Evolutionary conservation across 768 basidiomycete species (phyloP), one percentile per base, ranked within the genome.

Genomic region (Boletus subcaerulescens): DNA sequence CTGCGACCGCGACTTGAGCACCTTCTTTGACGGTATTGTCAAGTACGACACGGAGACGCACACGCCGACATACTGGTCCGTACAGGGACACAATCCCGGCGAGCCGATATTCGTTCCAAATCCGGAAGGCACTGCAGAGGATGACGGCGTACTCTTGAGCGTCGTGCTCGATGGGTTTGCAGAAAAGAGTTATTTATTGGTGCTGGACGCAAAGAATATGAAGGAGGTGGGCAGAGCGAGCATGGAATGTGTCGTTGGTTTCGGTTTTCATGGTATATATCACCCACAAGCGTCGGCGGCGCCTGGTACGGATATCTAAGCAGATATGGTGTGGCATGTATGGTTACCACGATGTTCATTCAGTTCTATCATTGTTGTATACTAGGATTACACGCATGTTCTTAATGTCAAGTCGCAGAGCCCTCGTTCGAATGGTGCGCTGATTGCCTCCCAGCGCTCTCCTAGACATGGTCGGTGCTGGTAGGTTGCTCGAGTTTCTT

Each of bases 261-360:
- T 76, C 54, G 73, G 73, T 20, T 76, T 76, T 56, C 74, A 75
- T 57, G 74, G 74, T 26, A 52, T 46, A 18, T 70, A 68, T 52
- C 52, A 39, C 29, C 38, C 66, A 1, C 50, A 56, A 14, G 51
- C 1, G 14, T 0, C 42, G 24, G 17, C 15, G 3, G 62, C 60
- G 2, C 60, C 62, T 6, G 57, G 66, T 24, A 64, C 55, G 39
- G 62, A 66, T 52, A 38, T 60, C 45, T 69, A 39, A 61, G 52
- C 10, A 64, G 20, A 41, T 38, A 1, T 38, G n/a, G 38, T 39
- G 38, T 39, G 38, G 1, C 5, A 35, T 35, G 38, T 18, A 39
- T 6, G 12, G 29, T 10, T 11, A 45, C 18, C 24, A 38, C 10
- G 29, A 31, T 52, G 20, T 45, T 48, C 22, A 15, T 54, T n/a